Percentiles rank a stretch among this genome's conserved stretches.
These are phyloP conservation scores for Magnolia changhungtana DNA, from an alignment of 164 flowering plant genomes.

Conservation along the genomic window DNA sequence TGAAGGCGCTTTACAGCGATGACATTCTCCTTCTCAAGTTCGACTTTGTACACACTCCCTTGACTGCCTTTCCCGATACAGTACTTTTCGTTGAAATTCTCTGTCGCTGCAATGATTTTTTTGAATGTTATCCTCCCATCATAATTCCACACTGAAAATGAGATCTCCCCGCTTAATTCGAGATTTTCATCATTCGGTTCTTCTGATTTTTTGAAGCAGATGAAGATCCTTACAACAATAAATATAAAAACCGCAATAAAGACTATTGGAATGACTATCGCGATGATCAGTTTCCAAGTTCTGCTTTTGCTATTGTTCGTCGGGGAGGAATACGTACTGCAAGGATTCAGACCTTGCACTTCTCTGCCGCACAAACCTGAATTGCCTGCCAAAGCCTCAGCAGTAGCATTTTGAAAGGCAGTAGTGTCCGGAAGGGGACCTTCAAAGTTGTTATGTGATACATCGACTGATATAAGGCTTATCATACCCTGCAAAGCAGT, in stretches of 20 bases:
- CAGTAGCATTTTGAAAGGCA: conserved; percentile 15
- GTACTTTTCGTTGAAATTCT: conserved; percentile 20
- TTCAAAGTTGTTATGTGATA: conserved; percentile 24
- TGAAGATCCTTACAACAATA: not conserved
- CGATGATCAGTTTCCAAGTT: conserved; percentile 10
- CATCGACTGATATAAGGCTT: conserved; percentile 18
- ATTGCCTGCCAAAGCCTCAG: conserved; percentile 22
- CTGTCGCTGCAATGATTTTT: conserved; percentile 20
- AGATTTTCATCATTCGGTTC: too few relatives aligned
- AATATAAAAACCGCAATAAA: not conserved
- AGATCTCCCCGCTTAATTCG: not conserved
- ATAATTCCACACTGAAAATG: conserved; percentile 19
- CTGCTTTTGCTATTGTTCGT: conserved; percentile 6
- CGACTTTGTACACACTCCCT: conserved; percentile 29
- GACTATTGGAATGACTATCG: conserved; percentile 6
- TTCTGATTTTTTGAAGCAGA: not conserved
- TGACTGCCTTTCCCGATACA: conserved; percentile 27
- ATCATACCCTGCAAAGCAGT: conserved; percentile 10
- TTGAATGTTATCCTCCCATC: conserved; percentile 13
- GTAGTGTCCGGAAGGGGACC: conserved; percentile 27
- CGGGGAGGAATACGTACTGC: not conserved
- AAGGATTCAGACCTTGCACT: conserved; percentile 15
- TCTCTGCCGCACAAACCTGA: conserved; percentile 21
- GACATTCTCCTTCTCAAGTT: conserved; percentile 2
- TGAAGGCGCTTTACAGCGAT: conserved; percentile 27